These are phyloP conservation scores for Pestalotiopsis sp. DNA, from an alignment of 2,329 filamentous ascomycete species.

Conservation along the genomic window DNA sequence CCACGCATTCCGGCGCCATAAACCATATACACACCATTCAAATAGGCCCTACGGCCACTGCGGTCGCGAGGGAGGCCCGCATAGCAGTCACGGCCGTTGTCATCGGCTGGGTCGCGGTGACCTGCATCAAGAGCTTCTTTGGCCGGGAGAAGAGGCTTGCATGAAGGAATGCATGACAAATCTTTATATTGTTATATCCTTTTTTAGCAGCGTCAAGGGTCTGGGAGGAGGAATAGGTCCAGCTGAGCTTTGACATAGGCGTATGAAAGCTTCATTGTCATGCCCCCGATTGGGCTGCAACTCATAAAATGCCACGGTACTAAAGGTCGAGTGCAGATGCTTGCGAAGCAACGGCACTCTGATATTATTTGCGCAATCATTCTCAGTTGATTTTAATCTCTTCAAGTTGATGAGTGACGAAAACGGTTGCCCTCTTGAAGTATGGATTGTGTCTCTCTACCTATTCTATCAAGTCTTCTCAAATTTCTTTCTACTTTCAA, in stretches of 20 bases:
- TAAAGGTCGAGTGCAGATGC: no score
- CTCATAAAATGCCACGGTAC: no score
- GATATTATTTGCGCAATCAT: no score
- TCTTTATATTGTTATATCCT: not conserved
- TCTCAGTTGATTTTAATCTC: no score
- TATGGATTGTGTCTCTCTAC: no score
- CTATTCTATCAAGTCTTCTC: not conserved
- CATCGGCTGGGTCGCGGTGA: conserved; percentile 35
- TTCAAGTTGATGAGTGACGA: no score
- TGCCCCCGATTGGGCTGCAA: no score
- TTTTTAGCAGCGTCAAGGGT: not conserved
- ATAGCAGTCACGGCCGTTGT: conserved; percentile 31
- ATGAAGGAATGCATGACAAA: not conserved
- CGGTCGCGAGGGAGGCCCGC: conserved; percentile 32
- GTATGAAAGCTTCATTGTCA: no score
- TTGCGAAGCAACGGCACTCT: no score
- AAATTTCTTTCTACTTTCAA: not conserved
- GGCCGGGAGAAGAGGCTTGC: not conserved
- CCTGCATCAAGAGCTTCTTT: conserved; percentile 28
- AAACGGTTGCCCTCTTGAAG: no score
- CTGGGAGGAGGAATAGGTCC: no score
- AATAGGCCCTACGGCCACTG: conserved; percentile 28
- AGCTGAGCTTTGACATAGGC: no score
- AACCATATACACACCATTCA: conserved; percentile 34
- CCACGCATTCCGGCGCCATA: conserved; percentile 36